Percentiles rank a stretch among this genome's conserved stretches.
Evolutionary conservation across 306 rosid species (phyloP).

Genomic region (Casuarina cunninghamiana): DNA sequence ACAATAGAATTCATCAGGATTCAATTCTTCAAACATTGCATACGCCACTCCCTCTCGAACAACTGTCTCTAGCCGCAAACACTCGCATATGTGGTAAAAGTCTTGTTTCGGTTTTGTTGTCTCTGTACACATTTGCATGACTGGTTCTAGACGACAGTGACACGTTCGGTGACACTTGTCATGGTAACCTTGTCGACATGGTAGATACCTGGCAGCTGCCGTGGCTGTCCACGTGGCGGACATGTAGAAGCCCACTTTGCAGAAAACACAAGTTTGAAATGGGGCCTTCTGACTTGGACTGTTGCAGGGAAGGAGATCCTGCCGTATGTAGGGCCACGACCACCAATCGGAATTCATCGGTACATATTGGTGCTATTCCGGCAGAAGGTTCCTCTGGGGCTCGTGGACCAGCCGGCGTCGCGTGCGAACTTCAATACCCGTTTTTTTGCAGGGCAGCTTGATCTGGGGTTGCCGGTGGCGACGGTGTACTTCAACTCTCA

Average conservation of each 20-base stretch:
- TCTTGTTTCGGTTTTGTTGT: slow-evolving; percentile 1
- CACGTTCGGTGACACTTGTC: slow-evolving; percentile 34
- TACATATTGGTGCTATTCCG: slow-evolving; percentile 63
- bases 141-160: slow-evolving; percentile 6
- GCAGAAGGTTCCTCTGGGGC: slow-evolving; percentile 56
- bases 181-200: slow-evolving; percentile 5
- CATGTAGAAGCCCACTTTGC: slow-evolving; percentile 3
- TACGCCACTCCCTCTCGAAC: slow-evolving; percentile 26
- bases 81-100: neutral
- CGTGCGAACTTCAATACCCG: slow-evolving; percentile 81
- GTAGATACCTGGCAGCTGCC: neutral
- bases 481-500: slow-evolving; percentile 86
- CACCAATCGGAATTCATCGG: slow-evolving; percentile 85
- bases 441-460: slow-evolving; percentile 49
- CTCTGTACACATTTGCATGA: slow-evolving; percentile 13
- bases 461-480: slow-evolving; percentile 75
- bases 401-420: slow-evolving; percentile 57
- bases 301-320: slow-evolving; percentile 68
- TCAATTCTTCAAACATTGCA: neutral
- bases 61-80: slow-evolving; percentile 25
- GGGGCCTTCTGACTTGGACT: no score
- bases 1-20: slow-evolving; percentile 16
- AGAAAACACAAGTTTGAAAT: no score
- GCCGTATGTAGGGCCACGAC: slow-evolving; percentile 67
- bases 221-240: neutral